Conservation (phyloP, 2,329 filamentous ascomycete genomes). For the Colletotrichum camelliae region DNA sequence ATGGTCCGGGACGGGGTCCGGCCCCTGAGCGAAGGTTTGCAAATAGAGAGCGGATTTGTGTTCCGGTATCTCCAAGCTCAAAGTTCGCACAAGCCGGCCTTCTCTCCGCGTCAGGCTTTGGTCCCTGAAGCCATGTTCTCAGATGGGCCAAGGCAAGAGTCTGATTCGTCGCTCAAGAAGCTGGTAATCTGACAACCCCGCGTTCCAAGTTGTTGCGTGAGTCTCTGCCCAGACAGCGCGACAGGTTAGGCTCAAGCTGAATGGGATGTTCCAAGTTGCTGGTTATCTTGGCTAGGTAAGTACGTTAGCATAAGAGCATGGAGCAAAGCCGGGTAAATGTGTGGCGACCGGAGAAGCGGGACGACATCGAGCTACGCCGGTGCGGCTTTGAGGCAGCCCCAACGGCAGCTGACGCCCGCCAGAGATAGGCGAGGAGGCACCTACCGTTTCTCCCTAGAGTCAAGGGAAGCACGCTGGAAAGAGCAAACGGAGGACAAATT, state of each 20-base stretch:
- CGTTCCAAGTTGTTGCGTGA: not conserved
- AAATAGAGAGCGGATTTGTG: not conserved
- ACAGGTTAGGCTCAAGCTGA: not conserved
- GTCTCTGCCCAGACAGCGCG: not conserved
- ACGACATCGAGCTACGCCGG: slow-evolving; percentile 10
- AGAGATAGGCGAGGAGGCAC: not conserved
- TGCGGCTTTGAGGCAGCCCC: not conserved
- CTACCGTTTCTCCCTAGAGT: not conserved
- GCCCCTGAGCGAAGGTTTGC: not conserved
- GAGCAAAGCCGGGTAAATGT: slow-evolving; percentile 25
- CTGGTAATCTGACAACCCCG: not conserved
- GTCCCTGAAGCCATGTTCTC: not conserved
- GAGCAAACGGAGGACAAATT: not conserved
- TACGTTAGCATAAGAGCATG: not conserved
- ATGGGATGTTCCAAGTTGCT: not conserved
- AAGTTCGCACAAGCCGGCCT: not conserved
- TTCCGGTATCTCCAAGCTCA: not conserved
- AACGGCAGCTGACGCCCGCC: not conserved
- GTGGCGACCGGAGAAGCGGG: slow-evolving; percentile 29
- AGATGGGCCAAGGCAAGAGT: not conserved
- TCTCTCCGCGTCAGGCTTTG: not conserved
- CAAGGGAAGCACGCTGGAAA: not conserved
- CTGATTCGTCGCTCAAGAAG: not conserved
- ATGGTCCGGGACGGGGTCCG: not conserved
- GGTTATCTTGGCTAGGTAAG: not conserved